Evolutionary conservation across 1,284 basidiomycete genomes (phyloP).

Genomic region (Pholiota adiposa): DNA sequence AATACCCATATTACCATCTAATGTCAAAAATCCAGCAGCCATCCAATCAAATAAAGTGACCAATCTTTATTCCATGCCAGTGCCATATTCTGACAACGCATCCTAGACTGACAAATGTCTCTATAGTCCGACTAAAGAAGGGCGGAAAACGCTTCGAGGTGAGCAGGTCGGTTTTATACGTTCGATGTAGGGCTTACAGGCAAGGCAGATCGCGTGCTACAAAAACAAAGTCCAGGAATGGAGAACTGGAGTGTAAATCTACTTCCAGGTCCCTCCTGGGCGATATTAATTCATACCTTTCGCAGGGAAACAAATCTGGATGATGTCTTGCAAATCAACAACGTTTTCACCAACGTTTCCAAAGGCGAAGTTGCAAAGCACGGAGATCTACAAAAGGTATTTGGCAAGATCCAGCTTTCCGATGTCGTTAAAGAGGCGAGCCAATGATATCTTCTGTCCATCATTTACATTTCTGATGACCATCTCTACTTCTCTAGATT

Average conservation of each 20-base stretch:
- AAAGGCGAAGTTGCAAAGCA: slow-evolving; percentile 94
- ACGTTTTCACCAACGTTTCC: slow-evolving; percentile 95
- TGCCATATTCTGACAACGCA: slow-evolving; percentile 17
- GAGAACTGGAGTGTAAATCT: slow-evolving; percentile 84
- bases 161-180: slow-evolving; percentile 2
- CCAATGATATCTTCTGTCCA: not conserved
- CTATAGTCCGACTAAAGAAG: slow-evolving; percentile 94
- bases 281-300: slow-evolving; percentile 14
- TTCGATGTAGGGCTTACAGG: not conserved
- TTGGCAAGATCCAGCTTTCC: slow-evolving; percentile 76
- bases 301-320: slow-evolving; percentile 89
- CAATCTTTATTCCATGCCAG: slow-evolving; percentile 1
- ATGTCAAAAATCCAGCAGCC: slow-evolving; percentile 77
- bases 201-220: slow-evolving; percentile 89
- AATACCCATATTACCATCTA: not conserved
- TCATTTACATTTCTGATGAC: not conserved
- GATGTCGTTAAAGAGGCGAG: slow-evolving; percentile 85
- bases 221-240: slow-evolving; percentile 99
- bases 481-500: slow-evolving; percentile 58
- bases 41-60: slow-evolving; percentile 85
- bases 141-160: slow-evolving; percentile 98
- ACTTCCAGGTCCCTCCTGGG: not conserved
- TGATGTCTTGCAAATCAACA: slow-evolving; percentile 96
- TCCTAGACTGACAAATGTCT: slow-evolving; percentile 91
- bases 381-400: slow-evolving; percentile 91